Conservation (phyloP, 257 asterid species). For the Knoxia roxburghii region DNA sequence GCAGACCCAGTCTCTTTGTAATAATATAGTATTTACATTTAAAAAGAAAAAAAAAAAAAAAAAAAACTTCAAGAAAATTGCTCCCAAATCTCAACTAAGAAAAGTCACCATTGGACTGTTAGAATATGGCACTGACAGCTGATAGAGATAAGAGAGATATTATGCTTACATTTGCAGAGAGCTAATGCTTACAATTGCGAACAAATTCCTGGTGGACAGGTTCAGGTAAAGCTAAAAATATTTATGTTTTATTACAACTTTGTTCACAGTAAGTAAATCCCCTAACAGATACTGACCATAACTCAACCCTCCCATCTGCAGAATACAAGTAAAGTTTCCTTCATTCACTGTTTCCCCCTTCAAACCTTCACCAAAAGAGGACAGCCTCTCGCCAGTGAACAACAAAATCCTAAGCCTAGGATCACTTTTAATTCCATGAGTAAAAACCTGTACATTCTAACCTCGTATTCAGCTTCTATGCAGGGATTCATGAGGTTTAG, state of each 20-base stretch:
- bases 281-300: background rate
- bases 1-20: no score
- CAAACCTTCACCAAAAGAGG: background rate
- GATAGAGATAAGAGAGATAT: no score
- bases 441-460: conserved; percentile 36
- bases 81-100: no score
- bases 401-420: conserved; percentile 3
- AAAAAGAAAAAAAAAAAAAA: no score
- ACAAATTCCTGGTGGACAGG: background rate
- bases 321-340: conserved; percentile 17
- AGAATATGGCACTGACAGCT: no score
- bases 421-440: conserved; percentile 9
- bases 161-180: no score
- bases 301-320: conserved; percentile 5
- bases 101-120: no score
- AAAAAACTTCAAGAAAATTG: no score
- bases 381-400: background rate
- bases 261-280: conserved; percentile 2
- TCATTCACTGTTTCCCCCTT: conserved; percentile 6
- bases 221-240: conserved; percentile 1
- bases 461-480: conserved; percentile 26
- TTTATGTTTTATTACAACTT: conserved; percentile 14
- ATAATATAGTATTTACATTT: no score
- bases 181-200: no score
- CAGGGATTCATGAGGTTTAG: conserved; percentile 25